Base-by-base conservation (phyloP, 805 yeast genomes). In the Candida nemodendra region DNA sequence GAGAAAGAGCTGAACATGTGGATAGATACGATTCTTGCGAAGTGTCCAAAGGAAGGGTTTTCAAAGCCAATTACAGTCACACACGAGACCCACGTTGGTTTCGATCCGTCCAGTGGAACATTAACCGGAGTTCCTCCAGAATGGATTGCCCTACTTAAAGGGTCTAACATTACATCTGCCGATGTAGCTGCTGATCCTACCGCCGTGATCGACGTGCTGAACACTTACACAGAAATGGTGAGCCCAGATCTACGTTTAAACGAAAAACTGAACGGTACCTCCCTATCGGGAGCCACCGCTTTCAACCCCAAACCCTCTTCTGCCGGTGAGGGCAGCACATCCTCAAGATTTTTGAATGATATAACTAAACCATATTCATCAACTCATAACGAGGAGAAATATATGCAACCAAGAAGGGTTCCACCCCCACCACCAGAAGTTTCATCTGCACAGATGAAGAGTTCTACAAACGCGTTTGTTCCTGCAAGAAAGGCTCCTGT, bases 31-130 rank as follows among this genome's bases (percentile, higher is more conserved):
- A 86, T 90, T 45, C 79, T 82, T 42, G 76, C 86, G 12, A 81
- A 81, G 59, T 82, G 88, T 50, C 90, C 90, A 1, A 65, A 56
- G 50, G 67, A 56, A 32, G 64, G 72, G 3, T 96, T 93, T 9
- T 89, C 97, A 3, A 81, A 81, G 27, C 99, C 99, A 6, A 86
- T 91, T 13, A 90, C 91, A 61, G 91, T 91, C 61, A 88, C 95
- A 9, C 99, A 95, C 59, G 85, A 82, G 55, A 96, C 90, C 13
- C 93, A 85, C 59, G 91, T 85, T 18, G 90, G 90, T 1, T 84
- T 82, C 53, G 95, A 85, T 58, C 91, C 93, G 4, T 81, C 84
- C 19, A 74, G 72, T 50, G 82, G 82, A 14, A 71, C 69, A 38
- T 72, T 75, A 48, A 66, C 75, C 38, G 62, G 62, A 18, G 55